phyloP scores from a whole-genome alignment of 225 moss, liverwort and hornwort species.

The Thuidium tamariscinum region DNA sequence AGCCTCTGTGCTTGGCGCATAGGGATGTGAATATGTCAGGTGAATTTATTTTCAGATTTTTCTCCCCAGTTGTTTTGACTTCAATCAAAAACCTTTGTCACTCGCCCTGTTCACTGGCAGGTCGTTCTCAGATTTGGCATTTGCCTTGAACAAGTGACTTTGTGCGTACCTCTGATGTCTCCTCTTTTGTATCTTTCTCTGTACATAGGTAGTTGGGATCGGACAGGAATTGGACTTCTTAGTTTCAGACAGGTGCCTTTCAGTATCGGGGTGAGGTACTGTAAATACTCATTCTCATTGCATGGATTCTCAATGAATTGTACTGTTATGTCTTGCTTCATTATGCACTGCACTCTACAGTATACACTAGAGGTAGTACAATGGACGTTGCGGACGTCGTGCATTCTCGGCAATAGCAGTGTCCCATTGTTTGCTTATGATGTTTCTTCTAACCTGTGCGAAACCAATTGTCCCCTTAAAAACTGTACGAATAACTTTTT shows the following conservation, averaged over 20 bases:
- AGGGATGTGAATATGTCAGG: slow-evolving; percentile 38
- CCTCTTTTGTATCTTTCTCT: not conserved
- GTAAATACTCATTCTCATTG: not conserved
- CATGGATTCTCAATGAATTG: not conserved
- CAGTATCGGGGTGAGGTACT: not conserved
- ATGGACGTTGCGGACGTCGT: not conserved
- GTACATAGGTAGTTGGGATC: not conserved
- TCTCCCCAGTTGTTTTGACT: not conserved
- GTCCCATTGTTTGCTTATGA: not conserved
- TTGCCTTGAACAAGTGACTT: not conserved
- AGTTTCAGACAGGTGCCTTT: not conserved
- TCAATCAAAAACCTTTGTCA: not conserved
- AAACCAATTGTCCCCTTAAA: not conserved
- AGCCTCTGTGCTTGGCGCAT: slow-evolving; percentile 1
- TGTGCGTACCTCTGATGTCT: not conserved
- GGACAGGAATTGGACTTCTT: not conserved
- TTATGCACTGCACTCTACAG: not conserved
- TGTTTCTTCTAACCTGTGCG: not conserved
- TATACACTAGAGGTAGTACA: not conserved
- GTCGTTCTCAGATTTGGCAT: not conserved
- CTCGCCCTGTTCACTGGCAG: not conserved
- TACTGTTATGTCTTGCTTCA: not conserved
- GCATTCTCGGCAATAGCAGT: not conserved
- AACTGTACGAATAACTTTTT: not conserved
- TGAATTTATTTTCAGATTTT: slow-evolving; percentile 23